phyloP scores from a whole-genome alignment of 768 basidiomycete species.

The Neoboletus magnificus region DNA sequence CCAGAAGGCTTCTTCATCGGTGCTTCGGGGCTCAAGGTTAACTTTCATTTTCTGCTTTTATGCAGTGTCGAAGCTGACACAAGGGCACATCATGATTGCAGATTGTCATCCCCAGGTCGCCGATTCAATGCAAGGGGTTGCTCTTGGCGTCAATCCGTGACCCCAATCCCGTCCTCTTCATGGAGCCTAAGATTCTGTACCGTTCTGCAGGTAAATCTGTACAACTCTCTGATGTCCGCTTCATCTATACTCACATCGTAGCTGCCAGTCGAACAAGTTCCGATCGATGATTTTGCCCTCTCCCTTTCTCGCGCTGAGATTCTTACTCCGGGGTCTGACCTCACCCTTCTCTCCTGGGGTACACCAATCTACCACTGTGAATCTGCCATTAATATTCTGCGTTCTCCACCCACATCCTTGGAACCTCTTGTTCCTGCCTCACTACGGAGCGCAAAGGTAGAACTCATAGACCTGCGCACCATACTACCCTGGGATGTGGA shows the following conservation, averaged over 20 bases:
- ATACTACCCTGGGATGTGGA: slow-evolving; percentile 89
- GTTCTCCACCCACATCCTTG: slow-evolving; percentile 60
- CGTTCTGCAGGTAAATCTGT: slow-evolving; percentile 66
- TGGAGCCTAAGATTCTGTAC: slow-evolving; percentile 94
- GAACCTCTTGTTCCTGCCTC: slow-evolving; percentile 62
- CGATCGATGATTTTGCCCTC: slow-evolving; percentile 81
- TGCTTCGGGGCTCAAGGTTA: slow-evolving; percentile 82
- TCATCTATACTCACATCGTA: slow-evolving; percentile 1
- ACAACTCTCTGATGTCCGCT: neutral
- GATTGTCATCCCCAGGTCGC: slow-evolving; percentile 91
- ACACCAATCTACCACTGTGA: slow-evolving; percentile 91
- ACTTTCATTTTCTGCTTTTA: neutral
- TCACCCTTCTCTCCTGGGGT: slow-evolving; percentile 93
- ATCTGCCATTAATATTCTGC: slow-evolving; percentile 72
- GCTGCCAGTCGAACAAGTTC: slow-evolving; percentile 81
- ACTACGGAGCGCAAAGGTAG: slow-evolving; percentile 67
- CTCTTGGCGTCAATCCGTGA: slow-evolving; percentile 85
- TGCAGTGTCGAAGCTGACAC: neutral
- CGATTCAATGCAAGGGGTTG: slow-evolving; percentile 93
- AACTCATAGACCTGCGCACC: slow-evolving; percentile 88
- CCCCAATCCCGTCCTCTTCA: slow-evolving; percentile 90
- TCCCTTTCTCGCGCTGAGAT: slow-evolving; percentile 81
- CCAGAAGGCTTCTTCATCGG: slow-evolving; percentile 95
- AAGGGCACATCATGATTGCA: slow-evolving; percentile 6
- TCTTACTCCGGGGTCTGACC: slow-evolving; percentile 68